A percentile compares a stretch with the other conserved stretches of the same genome.
These are phyloP conservation scores for Yarrowia yakushimensis DNA, from an alignment of 805 yeast genomes.

Conservation along the genomic window DNA sequence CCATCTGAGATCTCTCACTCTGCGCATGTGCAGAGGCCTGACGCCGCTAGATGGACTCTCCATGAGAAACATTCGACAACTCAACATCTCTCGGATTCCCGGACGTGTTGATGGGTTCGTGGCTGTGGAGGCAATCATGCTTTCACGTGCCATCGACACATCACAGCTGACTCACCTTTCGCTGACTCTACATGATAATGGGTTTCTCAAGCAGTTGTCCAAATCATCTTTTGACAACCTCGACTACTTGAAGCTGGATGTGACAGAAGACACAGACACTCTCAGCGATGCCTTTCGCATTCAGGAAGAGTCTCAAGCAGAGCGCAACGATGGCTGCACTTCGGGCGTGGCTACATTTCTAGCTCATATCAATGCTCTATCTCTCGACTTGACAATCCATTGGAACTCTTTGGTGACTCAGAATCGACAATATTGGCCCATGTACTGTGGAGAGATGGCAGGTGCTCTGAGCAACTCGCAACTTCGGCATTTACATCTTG, in stretches of 20 bases:
- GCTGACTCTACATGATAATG: neutral
- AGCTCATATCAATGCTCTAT: neutral
- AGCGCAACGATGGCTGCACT: neutral
- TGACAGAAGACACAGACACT: conserved; percentile 1
- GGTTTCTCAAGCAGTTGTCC: neutral
- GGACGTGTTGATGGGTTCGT: conserved; percentile 33
- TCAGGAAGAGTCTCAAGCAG: neutral
- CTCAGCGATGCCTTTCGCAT: neutral
- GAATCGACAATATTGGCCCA: conserved; percentile 3
- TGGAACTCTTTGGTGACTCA: conserved; percentile 4
- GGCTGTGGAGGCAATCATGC: conserved; percentile 34
- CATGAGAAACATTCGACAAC: neutral
- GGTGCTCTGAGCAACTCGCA: conserved; percentile 5
- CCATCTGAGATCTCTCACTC: neutral
- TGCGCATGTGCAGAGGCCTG: conserved; percentile 5
- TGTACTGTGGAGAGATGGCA: conserved; percentile 17
- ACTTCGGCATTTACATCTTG: conserved; percentile 1
- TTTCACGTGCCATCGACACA: conserved; percentile 26
- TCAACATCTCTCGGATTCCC: neutral
- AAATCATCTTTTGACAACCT: neutral
- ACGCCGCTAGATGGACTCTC: neutral
- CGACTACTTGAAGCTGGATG: neutral
- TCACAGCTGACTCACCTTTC: neutral
- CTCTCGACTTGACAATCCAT: conserved; percentile 5
- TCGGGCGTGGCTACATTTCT: conserved; percentile 21